Evolutionary conservation across 208 protist species (phyloP), one percentile per base, ranked within the genome.

Genomic region (Acanthamoeba castellanii): DNA sequence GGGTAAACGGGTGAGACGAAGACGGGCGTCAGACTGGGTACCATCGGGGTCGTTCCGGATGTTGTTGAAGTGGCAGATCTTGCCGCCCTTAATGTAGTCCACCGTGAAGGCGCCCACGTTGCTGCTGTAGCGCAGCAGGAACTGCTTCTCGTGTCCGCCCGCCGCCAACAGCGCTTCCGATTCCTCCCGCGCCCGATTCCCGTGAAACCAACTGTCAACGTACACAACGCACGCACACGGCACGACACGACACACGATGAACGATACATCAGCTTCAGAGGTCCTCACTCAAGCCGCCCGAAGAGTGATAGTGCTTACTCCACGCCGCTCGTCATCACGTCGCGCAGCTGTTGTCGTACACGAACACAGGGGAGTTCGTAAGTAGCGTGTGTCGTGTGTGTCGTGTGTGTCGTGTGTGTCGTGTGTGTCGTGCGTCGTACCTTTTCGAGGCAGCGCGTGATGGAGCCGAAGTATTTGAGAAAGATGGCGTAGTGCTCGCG

Each of bases 41-140:
- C 85, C 85, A 25, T 74, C 59, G 32, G 42, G 32, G 22, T 92
- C 59, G 45, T 92, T 92, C 2, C 85, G 52, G 18, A 92, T 92
- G 85, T 74, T 92, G 85, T 92, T 92, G 59, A 92, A 92, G 59
- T 92, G 85, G 42, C 59, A 92, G 13, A 92, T 45, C 85, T 92
- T 92, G 20, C 85, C 85, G 22, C 27, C 32, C 61, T 92, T 92
- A 37, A 92, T 50, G 61, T 92, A 92, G 59, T 92, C 85, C 16
- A 92, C 85, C 18, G 85, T 92, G 42, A 92, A 92, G 42, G 82
- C 82, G 82, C 82, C 82, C 30, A 66, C 32, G 32, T 68, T 57
- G 52, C 82, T 66, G 52, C 82, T 89, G 52, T 89, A 89, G 50
- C 82, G 82, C 82, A 89, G n/a, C 7, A 64, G 30, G 82, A 66